A percentile compares a stretch with the other conserved stretches of the same genome.
These are phyloP conservation scores for Polygonum aviculare DNA, from an alignment of 148 eudicot genomes.

Conservation along the genomic window DNA sequence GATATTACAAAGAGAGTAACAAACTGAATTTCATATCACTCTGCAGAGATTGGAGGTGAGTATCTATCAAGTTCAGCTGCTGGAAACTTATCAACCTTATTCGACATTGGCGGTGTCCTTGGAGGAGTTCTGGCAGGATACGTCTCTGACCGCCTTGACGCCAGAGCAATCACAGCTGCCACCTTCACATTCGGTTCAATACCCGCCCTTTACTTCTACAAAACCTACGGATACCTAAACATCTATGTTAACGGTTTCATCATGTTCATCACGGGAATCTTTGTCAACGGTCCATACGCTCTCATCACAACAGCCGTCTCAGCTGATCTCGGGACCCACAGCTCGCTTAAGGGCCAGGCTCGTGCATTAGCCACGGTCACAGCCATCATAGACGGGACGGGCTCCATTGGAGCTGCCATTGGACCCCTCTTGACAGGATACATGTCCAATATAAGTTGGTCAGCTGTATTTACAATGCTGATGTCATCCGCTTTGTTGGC, in stretches of 20 bases:
- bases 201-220: constrained; percentile 72
- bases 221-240: constrained; percentile 61
- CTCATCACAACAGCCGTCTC: constrained; percentile 93
- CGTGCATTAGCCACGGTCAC: constrained; percentile 91
- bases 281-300: constrained; percentile 94
- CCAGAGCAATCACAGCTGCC: constrained; percentile 93
- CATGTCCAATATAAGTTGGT: constrained; percentile 72
- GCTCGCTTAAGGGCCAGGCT: constrained; percentile 61
- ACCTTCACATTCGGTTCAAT: constrained; percentile 75
- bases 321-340: constrained; percentile 88
- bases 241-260: constrained; percentile 45
- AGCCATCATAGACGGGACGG: constrained; percentile 93
- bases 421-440: constrained; percentile 88
- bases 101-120: constrained; percentile 84
- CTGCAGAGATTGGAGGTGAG: constrained; percentile 71
- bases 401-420: constrained; percentile 90
- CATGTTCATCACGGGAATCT: constrained; percentile 65
- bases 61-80: constrained; percentile 72
- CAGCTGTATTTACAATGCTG: constrained; percentile 73
- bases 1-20: neutral
- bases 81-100: constrained; percentile 80
- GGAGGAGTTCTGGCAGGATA: constrained; percentile 89
- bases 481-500: constrained; percentile 80
- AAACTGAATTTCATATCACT: neutral
- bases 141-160: constrained; percentile 63